Conservation (phyloP, 208 protist genomes). For the Naegleria fowleri region DNA sequence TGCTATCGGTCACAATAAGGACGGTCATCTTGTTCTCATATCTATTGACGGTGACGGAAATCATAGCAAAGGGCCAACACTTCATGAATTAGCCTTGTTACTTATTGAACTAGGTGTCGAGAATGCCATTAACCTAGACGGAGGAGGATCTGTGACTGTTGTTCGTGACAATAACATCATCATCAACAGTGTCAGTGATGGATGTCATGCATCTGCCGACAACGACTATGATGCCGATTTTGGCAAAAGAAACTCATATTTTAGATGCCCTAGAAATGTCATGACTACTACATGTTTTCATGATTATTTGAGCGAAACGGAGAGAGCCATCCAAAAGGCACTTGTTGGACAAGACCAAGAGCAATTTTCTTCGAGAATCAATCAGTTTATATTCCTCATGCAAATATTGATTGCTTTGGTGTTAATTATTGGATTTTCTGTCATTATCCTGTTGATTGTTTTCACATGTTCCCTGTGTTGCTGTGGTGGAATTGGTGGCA, state of each 20-base stretch:
- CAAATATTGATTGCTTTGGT: not conserved
- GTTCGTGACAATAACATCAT: conserved; percentile 1
- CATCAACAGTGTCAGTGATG: conserved; percentile 1
- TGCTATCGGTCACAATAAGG: conserved; percentile 27
- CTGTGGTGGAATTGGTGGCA: not conserved
- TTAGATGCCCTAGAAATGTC: not conserved
- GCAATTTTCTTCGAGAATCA: not conserved
- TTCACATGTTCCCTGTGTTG: not conserved
- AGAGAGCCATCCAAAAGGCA: not conserved
- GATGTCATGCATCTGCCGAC: not conserved
- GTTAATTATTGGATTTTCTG: not conserved
- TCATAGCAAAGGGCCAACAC: conserved; percentile 4
- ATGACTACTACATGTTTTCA: not conserved
- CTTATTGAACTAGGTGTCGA: conserved; percentile 20
- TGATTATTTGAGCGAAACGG: not conserved
- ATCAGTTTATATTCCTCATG: not conserved
- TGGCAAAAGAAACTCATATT: not conserved
- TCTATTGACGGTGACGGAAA: conserved; percentile 34
- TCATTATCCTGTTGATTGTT: not conserved
- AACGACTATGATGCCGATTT: not conserved
- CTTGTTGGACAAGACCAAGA: not conserved
- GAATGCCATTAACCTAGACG: conserved; percentile 40
- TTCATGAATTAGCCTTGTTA: conserved; percentile 33
- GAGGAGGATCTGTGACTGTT: conserved; percentile 32
- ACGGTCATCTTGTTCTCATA: conserved; percentile 24